Percentiles rank a stretch among this genome's conserved stretches.
Evolutionary conservation across 2,329 filamentous ascomycete genomes (phyloP).

Genomic region (Arthrocladium fulminans): DNA sequence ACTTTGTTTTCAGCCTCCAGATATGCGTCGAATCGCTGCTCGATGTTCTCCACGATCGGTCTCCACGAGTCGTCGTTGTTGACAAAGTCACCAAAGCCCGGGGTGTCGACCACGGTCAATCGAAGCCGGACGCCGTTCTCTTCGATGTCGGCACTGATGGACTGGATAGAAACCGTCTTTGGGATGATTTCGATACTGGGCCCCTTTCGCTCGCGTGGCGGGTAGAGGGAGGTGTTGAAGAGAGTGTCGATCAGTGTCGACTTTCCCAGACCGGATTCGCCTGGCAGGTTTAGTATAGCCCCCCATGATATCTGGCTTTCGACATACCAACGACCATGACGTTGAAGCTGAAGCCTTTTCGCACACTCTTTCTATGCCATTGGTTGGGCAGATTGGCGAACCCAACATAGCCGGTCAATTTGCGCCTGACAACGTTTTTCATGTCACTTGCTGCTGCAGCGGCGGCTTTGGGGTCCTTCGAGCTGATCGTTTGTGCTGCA

Average conservation of each 20-base stretch:
- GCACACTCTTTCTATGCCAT: constrained; percentile 99
- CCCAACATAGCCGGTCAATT: constrained; percentile 95
- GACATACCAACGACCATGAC: constrained; percentile 98
- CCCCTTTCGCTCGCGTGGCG: constrained; percentile 95
- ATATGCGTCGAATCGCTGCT: constrained; percentile 97
- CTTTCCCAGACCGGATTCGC: constrained; percentile 98
- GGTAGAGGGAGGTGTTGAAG: constrained; percentile 99
- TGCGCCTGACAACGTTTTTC: constrained; percentile 95
- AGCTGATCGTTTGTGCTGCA: constrained; percentile 52
- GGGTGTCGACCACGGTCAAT: constrained; percentile 93
- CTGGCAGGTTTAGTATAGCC: constrained; percentile 39
- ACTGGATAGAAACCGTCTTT: constrained; percentile 93
- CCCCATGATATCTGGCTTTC: not conserved
- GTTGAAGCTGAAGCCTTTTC: constrained; percentile 99
- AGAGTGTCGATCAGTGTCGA: constrained; percentile 98
- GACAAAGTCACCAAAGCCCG: constrained; percentile 97
- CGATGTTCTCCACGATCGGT: constrained; percentile 98
- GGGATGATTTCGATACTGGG: constrained; percentile 96
- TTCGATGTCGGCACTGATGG: constrained; percentile 93
- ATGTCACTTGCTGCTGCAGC: constrained; percentile 56
- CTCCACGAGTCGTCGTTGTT: constrained; percentile 99
- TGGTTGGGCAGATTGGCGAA: constrained; percentile 99
- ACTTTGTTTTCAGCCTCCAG: constrained; percentile 99
- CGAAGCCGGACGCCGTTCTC: constrained; percentile 96
- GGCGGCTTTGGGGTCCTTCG: constrained; percentile 54